These are phyloP conservation scores for Elasticomyces elasticus DNA, from an alignment of 495 filamentous ascomycete species.

Conservation along the genomic window DNA sequence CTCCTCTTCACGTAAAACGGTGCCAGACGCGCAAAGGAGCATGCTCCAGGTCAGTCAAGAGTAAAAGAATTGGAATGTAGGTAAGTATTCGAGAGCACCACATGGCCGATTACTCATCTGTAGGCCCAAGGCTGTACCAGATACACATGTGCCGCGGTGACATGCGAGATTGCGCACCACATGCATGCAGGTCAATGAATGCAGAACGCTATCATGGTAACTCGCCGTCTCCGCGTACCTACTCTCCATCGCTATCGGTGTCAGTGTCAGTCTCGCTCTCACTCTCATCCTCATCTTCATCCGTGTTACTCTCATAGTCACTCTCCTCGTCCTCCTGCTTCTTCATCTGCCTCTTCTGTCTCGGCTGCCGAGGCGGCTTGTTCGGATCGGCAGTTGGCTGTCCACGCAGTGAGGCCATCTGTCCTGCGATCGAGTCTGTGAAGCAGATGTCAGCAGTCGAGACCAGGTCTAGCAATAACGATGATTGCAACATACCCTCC, in stretches of 20 bases:
- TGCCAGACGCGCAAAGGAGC: no score
- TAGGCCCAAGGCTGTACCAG: no score
- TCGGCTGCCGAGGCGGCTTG: constrained; percentile 27
- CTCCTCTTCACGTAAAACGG: no score
- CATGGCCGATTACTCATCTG: no score
- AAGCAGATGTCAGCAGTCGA: constrained; percentile 1
- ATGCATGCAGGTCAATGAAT: not conserved
- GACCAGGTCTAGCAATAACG: not conserved
- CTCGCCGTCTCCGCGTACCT: not conserved
- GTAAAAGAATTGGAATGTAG: no score
- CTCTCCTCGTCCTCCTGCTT: constrained; percentile 36
- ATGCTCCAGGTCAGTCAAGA: no score
- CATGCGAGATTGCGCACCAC: not conserved
- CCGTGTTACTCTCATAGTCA: constrained; percentile 37
- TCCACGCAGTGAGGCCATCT: constrained; percentile 82
- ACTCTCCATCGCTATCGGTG: constrained; percentile 30
- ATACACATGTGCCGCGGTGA: no score
- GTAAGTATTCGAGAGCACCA: no score
- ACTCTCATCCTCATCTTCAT: constrained; percentile 23
- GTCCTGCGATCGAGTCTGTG: constrained; percentile 83
- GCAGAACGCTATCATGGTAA: not conserved
- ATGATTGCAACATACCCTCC: constrained; percentile 57
- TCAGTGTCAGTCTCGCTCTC: constrained; percentile 78
- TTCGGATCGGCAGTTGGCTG: constrained; percentile 37
- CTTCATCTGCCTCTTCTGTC: constrained; percentile 38